These are phyloP conservation scores for Tolypocladium tundrense DNA, from an alignment of 2,329 filamentous ascomycete genomes.

Conservation along the genomic window DNA sequence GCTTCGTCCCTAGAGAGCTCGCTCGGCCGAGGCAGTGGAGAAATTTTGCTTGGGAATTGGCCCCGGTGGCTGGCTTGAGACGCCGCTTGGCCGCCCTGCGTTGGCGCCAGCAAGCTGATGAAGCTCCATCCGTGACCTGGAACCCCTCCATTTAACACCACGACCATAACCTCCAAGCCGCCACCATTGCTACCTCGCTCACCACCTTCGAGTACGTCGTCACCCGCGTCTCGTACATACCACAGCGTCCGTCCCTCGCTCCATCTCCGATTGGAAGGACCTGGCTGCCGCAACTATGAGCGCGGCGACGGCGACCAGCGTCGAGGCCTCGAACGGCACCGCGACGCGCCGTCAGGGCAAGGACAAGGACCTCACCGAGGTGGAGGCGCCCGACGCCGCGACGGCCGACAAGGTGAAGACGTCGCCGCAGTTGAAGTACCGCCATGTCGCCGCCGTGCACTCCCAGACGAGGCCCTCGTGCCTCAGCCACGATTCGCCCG, in stretches of 20 bases:
- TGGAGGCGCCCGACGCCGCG: slow-evolving; percentile 12
- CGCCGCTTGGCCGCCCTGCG: not conserved
- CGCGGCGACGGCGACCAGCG: slow-evolving; percentile 28
- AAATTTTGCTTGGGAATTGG: not conserved
- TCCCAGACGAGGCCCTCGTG: slow-evolving; percentile 62
- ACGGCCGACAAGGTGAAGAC: slow-evolving; percentile 11
- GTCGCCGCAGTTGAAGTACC: slow-evolving; percentile 55
- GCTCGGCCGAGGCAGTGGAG: not conserved
- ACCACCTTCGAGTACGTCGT: not conserved
- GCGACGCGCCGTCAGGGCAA: slow-evolving; percentile 14
- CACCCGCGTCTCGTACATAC: not conserved
- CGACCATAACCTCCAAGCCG: not conserved
- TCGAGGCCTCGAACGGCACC: slow-evolving; percentile 18
- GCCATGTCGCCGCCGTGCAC: slow-evolving; percentile 85
- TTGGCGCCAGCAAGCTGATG: not conserved
- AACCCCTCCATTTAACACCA: not conserved
- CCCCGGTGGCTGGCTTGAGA: not conserved
- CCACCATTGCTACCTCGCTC: not conserved
- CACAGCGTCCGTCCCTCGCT: not conserved
- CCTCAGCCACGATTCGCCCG: slow-evolving; percentile 70
- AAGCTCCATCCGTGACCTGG: not conserved
- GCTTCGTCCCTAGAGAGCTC: not conserved
- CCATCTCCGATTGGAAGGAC: not conserved
- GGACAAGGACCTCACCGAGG: slow-evolving; percentile 13
- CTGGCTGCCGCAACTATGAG: slow-evolving; percentile 21